phyloP scores from a whole-genome alignment of 768 basidiomycete species.

The Boletus insuetus region DNA sequence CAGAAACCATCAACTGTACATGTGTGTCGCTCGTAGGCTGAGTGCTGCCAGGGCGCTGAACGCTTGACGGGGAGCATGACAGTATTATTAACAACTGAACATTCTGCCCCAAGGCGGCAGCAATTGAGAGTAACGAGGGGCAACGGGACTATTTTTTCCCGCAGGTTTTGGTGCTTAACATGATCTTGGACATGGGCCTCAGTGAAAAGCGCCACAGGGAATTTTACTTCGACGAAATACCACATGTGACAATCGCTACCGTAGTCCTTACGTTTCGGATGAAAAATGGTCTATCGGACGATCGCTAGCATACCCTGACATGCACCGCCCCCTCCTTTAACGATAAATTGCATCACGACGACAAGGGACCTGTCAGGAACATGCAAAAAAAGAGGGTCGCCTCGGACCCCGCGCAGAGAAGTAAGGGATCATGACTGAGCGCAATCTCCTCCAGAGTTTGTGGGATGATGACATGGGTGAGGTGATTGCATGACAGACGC shows the following conservation, averaged over 20 bases:
- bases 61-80: neutral
- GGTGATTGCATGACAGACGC: conserved; percentile 19
- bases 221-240: neutral
- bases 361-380: conserved; percentile 26
- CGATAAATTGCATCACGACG: conserved; percentile 25
- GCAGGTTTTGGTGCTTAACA: neutral
- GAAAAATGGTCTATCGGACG: neutral
- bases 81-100: conserved; percentile 13
- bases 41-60: neutral
- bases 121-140: neutral
- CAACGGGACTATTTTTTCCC: neutral
- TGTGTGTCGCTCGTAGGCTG: too few relatives aligned
- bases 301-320: conserved; percentile 5
- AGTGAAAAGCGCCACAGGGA: neutral
- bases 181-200: neutral
- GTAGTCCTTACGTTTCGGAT: conserved; percentile 6
- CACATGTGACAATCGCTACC: too few relatives aligned
- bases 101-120: conserved; percentile 6
- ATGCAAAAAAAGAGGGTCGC: conserved; percentile 15
- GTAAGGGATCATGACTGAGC: neutral
- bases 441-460: neutral
- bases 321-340: conserved; percentile 19
- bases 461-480: conserved; percentile 20
- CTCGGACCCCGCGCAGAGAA: conserved; percentile 34
- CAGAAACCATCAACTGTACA: conserved; percentile 1